Conservation (phyloP, 2,329 filamentous ascomycete species). For the Zasmidium citrigriseum region DNA sequence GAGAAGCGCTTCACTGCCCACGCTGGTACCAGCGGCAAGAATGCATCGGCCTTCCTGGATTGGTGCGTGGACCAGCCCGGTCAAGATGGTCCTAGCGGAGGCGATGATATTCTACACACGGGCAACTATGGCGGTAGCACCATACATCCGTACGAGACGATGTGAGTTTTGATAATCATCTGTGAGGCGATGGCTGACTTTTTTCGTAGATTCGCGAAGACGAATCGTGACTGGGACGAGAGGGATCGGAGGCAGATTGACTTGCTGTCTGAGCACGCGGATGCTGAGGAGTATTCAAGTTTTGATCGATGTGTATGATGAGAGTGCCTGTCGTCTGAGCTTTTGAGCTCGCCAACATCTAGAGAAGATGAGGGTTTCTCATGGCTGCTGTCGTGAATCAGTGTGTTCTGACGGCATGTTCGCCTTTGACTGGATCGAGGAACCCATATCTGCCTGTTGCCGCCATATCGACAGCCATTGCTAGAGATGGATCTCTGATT, state of each 20-base stretch:
- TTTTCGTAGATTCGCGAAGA: constrained; percentile 18
- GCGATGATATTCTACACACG: constrained; percentile 12
- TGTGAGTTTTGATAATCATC: constrained; percentile 8
- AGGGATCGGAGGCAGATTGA: constrained; percentile 15
- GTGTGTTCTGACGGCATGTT: too few relatives aligned
- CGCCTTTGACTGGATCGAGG: too few relatives aligned
- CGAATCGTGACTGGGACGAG: constrained; percentile 17
- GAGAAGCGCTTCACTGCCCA: constrained; percentile 17
- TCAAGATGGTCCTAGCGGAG: background rate
- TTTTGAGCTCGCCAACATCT: too few relatives aligned
- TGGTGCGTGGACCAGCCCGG: constrained; percentile 15
- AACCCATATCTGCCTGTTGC: too few relatives aligned
- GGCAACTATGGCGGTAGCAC: constrained; percentile 14
- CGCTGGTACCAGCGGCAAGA: constrained; percentile 12
- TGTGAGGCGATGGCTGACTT: background rate
- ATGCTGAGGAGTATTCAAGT: constrained; percentile 17
- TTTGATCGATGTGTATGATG: constrained; percentile 14
- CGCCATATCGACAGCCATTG: too few relatives aligned
- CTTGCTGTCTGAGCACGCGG: constrained; percentile 17
- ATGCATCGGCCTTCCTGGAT: constrained; percentile 15
- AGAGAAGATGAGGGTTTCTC: too few relatives aligned
- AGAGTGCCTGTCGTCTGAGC: too few relatives aligned
- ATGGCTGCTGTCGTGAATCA: too few relatives aligned
- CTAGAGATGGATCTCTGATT: too few relatives aligned
- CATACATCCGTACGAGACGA: constrained; percentile 19